These are phyloP conservation scores for Rosa lucieae DNA, from an alignment of 306 rosid genomes.

Conservation along the genomic window DNA sequence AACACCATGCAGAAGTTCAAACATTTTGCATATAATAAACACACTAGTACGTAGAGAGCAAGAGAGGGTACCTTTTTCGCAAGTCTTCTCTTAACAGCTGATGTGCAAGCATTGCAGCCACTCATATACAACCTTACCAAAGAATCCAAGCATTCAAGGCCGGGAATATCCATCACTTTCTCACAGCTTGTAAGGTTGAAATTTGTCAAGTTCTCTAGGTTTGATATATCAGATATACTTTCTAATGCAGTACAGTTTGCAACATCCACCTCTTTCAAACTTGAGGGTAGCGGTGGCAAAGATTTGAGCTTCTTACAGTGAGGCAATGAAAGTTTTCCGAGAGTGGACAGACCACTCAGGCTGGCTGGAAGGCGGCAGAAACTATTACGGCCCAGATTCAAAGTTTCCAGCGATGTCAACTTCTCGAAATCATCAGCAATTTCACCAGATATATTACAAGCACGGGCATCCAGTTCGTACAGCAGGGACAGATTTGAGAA, in stretches of 20 bases:
- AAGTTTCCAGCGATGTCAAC: slow-evolving; percentile 39
- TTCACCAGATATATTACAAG: slow-evolving; percentile 53
- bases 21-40: not conserved
- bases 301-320: slow-evolving; percentile 44
- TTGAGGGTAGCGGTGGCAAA: slow-evolving; percentile 69
- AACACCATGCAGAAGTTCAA: not conserved
- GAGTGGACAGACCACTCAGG: slow-evolving; percentile 48
- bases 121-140: slow-evolving; percentile 48
- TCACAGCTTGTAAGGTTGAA: slow-evolving; percentile 59
- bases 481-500: slow-evolving; percentile 51
- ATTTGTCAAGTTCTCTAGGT: slow-evolving; percentile 38
- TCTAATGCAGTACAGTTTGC: slow-evolving; percentile 50
- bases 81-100: slow-evolving; percentile 37
- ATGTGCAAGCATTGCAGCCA: slow-evolving; percentile 53
- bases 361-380: slow-evolving; percentile 63
- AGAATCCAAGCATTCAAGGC: slow-evolving; percentile 64
- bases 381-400: slow-evolving; percentile 43
- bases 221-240: slow-evolving; percentile 46
- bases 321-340: slow-evolving; percentile 34
- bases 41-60: not conserved
- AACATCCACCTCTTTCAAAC: slow-evolving; percentile 42
- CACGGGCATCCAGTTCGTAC: slow-evolving; percentile 39
- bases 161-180: slow-evolving; percentile 52
- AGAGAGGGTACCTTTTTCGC: slow-evolving; percentile 46
- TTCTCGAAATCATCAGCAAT: slow-evolving; percentile 59